A percentile compares a stretch with the other conserved stretches of the same genome.
Conservation (phyloP, 345 rosid genomes). For the Syzygium jambos region DNA sequence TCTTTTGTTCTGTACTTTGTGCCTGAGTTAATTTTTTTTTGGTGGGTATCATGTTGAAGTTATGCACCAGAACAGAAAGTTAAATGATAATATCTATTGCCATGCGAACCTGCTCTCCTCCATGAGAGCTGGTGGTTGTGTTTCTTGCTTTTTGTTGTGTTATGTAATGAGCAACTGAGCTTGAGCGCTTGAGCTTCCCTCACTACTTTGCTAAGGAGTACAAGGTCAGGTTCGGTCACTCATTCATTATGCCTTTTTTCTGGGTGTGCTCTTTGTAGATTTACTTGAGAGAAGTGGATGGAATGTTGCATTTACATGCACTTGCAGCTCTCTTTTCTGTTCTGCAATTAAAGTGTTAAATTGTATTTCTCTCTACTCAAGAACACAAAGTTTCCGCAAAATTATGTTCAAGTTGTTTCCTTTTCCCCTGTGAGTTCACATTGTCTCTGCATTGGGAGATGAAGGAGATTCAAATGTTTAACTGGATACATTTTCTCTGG, state of each 20-base stretch:
- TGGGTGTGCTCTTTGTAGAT: not conserved
- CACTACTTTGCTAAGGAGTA: not conserved
- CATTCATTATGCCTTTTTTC: not conserved
- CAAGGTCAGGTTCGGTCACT: not conserved
- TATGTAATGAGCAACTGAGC: not conserved
- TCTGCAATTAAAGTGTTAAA: not conserved
- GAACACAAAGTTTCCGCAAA: not conserved
- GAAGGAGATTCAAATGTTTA: not conserved
- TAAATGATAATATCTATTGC: not conserved
- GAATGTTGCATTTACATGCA: not conserved
- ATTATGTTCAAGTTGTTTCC: not conserved
- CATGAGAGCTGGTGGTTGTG: not conserved
- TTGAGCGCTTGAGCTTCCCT: not conserved
- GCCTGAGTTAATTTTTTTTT: not conserved
- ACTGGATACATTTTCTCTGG: not conserved
- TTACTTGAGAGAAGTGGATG: not conserved
- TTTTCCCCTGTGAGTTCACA: not conserved
- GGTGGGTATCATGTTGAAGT: not conserved
- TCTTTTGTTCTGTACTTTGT: not conserved
- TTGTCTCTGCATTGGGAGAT: not conserved
- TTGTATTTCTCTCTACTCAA: not conserved
- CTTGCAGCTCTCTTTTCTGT: not conserved
- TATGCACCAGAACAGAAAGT: not conserved
- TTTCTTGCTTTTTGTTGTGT: not conserved
- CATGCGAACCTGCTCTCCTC: not conserved